These are phyloP conservation scores for Penicillium digitatum DNA, from an alignment of 2,329 filamentous ascomycete species.

Conservation along the genomic window DNA sequence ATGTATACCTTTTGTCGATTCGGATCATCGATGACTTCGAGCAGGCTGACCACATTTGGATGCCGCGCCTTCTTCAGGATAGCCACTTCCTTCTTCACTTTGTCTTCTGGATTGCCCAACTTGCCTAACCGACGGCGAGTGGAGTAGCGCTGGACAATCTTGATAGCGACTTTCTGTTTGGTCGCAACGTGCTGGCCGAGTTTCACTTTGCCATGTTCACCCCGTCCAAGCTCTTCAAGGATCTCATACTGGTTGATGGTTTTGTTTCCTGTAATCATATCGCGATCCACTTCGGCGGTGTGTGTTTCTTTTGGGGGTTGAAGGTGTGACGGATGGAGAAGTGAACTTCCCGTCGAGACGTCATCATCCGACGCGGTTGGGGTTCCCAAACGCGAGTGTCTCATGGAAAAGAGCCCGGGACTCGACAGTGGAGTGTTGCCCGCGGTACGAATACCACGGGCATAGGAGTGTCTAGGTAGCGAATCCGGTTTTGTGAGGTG, in stretches of 20 bases:
- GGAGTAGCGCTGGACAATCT: slow-evolving; percentile 94
- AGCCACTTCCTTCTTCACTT: slow-evolving; percentile 91
- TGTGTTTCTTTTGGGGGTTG: slow-evolving; percentile 80
- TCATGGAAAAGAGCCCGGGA: slow-evolving; percentile 45
- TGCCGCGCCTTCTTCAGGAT: slow-evolving; percentile 98
- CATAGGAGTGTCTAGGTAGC: slow-evolving; percentile 17
- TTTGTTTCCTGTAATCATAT: slow-evolving; percentile 85
- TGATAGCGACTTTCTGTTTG: slow-evolving; percentile 84
- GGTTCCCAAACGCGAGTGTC: slow-evolving; percentile 31
- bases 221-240: slow-evolving; percentile 90
- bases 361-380: slow-evolving; percentile 38
- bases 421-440: slow-evolving; percentile 48
- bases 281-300: slow-evolving; percentile 84
- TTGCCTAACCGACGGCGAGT: slow-evolving; percentile 87
- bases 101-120: slow-evolving; percentile 62
- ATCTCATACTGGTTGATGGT: slow-evolving; percentile 98
- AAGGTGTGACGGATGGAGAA: slow-evolving; percentile 66
- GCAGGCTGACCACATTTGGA: slow-evolving; percentile 89
- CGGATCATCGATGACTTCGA: slow-evolving; percentile 97
- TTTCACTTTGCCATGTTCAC: slow-evolving; percentile 97
- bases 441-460: slow-evolving; percentile 38
- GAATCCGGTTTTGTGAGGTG: slow-evolving; percentile 36
- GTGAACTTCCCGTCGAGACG: slow-evolving; percentile 52
- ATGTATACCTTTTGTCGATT: slow-evolving; percentile 98
- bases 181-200: slow-evolving; percentile 76